phyloP scores from a whole-genome alignment of 2,329 filamentous ascomycete genomes.

The Aspergillus niger region DNA sequence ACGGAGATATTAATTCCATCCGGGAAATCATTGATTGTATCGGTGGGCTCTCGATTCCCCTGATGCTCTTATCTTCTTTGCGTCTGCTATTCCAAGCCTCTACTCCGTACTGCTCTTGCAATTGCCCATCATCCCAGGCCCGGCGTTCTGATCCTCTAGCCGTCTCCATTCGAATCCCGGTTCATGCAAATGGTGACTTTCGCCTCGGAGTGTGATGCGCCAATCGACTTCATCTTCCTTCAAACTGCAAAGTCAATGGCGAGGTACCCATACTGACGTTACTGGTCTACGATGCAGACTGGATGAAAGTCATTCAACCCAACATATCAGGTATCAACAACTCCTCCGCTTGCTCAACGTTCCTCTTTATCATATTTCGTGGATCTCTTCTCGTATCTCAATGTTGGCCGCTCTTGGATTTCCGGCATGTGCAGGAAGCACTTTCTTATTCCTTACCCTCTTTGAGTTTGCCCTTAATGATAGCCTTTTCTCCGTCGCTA shows the following conservation, averaged over 20 bases:
- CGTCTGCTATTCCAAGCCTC: conserved; percentile 2
- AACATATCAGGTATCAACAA: not conserved
- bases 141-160: not conserved
- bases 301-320: conserved; percentile 8
- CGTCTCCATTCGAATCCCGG: conserved; percentile 2
- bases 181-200: conserved; percentile 19
- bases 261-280: conserved; percentile 12
- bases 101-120: not conserved
- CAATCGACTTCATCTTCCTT: conserved; percentile 9
- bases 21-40: conserved; percentile 16
- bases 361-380: not conserved
- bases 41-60: conserved; percentile 15
- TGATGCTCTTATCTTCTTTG: conserved; percentile 7
- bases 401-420: not conserved
- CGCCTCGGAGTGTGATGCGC: conserved; percentile 19
- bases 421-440: not conserved
- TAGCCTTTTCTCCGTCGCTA: not conserved
- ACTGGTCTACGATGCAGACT: conserved; percentile 21
- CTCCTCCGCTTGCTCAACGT: not conserved
- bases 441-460: not conserved
- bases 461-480: not conserved
- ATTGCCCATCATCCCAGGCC: not conserved
- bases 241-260: conserved; percentile 6
- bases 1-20: conserved; percentile 1
- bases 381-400: not conserved